A percentile compares a stretch with the other conserved stretches of the same genome.
phyloP scores from a whole-genome alignment of 441 rosid species.

The Capsella rubella region DNA sequence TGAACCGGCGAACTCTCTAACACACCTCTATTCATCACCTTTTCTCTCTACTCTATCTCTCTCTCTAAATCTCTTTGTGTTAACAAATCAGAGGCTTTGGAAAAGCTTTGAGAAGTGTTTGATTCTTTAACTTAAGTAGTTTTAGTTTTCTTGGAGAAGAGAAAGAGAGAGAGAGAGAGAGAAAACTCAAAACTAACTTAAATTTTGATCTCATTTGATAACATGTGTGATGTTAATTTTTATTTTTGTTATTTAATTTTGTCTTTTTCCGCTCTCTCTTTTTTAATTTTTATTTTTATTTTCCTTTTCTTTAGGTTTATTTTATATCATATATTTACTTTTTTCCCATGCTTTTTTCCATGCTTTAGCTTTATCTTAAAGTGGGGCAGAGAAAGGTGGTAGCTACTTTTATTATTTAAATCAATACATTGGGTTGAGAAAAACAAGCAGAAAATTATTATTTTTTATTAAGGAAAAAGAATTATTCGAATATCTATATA shows the following conservation, averaged over 20 bases:
- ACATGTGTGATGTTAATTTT: slow-evolving; percentile 55
- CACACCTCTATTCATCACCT: slow-evolving; percentile 75
- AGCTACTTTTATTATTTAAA: slow-evolving; percentile 57
- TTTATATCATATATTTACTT: slow-evolving; percentile 51
- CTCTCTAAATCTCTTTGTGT: slow-evolving; percentile 34
- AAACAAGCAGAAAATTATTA: slow-evolving; percentile 33
- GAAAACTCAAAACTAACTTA: slow-evolving; percentile 36
- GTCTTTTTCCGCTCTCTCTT: slow-evolving; percentile 44
- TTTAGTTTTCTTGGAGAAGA: slow-evolving; percentile 48
- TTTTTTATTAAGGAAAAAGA: slow-evolving; percentile 13
- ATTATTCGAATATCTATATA: slow-evolving; percentile 43
- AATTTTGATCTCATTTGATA: slow-evolving; percentile 38
- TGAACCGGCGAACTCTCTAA: slow-evolving; percentile 86
- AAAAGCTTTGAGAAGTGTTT: slow-evolving; percentile 59
- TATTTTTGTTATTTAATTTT: slow-evolving; percentile 39
- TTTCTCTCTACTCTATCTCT: slow-evolving; percentile 25
- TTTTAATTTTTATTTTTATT: slow-evolving; percentile 49
- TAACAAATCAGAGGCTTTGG: slow-evolving; percentile 54
- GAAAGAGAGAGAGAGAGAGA: slow-evolving; percentile 66
- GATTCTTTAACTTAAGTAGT: slow-evolving; percentile 53
- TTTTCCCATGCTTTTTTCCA: slow-evolving; percentile 55
- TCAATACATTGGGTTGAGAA: slow-evolving; percentile 41
- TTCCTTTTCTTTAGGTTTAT: slow-evolving; percentile 38
- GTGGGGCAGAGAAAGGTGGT: slow-evolving; percentile 77
- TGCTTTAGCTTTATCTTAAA: slow-evolving; percentile 95